A percentile compares a stretch with the other conserved stretches of the same genome.
phyloP scores from a whole-genome alignment of 106 monocot genomes.

The Agapanthus africanus region DNA sequence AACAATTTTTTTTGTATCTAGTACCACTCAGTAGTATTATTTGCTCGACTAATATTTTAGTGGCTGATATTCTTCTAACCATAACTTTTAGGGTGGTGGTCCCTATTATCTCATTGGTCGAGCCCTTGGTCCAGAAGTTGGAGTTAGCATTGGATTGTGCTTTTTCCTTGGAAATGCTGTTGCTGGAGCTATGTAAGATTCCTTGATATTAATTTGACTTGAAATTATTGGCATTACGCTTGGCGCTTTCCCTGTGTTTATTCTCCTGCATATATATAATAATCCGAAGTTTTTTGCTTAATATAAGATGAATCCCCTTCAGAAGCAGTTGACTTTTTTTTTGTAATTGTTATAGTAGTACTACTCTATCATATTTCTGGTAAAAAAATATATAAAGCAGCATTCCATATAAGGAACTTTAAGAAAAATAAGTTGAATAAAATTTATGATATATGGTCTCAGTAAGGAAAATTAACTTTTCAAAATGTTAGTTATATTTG shows the following conservation, averaged over 20 bases:
- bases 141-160: constrained; percentile 95
- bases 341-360: neutral
- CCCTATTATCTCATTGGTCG: constrained; percentile 98
- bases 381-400: neutral
- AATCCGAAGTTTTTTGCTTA: neutral
- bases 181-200: constrained; percentile 93
- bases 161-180: constrained; percentile 99
- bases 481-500: neutral
- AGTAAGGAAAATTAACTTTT: neutral
- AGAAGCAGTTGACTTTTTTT: neutral
- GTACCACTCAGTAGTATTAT: too few relatives aligned
- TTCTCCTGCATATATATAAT: neutral
- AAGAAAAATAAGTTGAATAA: neutral
- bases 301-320: neutral
- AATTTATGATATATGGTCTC: neutral
- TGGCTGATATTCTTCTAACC: too few relatives aligned
- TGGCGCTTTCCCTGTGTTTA: neutral
- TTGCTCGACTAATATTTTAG: too few relatives aligned
- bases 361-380: neutral
- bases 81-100: constrained; percentile 74
- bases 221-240: neutral
- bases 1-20: too few relatives aligned
- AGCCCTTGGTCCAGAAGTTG: constrained; percentile 99
- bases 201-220: neutral
- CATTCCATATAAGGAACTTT: neutral